Evolutionary conservation across 2,329 filamentous ascomycete species (phyloP), one percentile per base, ranked within the genome.

Genomic region (Myriosclerotinia curreyana): DNA sequence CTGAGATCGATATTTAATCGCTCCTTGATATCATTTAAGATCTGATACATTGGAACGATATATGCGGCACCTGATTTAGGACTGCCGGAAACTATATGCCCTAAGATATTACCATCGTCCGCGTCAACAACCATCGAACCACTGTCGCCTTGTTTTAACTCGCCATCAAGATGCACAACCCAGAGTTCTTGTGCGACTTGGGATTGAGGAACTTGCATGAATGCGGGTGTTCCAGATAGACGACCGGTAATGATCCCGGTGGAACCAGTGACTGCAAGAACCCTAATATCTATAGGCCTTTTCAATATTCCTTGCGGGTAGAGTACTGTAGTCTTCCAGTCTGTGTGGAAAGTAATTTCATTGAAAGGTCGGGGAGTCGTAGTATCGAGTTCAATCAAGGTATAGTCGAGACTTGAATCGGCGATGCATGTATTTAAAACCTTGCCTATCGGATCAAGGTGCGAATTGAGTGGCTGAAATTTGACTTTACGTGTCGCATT

Each of bases 61-160:
- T 56, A 56, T 20, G 53, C 53, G 7, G 28, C 36, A 25, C 34
- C 9, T 17, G 20, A 25, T 40, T 31, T 15, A 40, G 20, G 53
- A 25, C 38, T 25, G 15, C 53, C 53, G 12, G 68, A 68, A 46
- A 70, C 66, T 38, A 70, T 50, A 59, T 70, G 69, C 14, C 69
- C 69, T 52, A 68, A 65, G 4, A 70, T 58, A 40, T 64, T 61
- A 36, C 56, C n/a, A 34, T 54, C 66, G 3, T 17, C 25, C 17
- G 49, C 22, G 51, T 69, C 66, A 40, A 70, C 58, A 28, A 71
- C 69, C 67, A 68, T 70, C 46, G 69, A 64, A 8, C 69, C 70
- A 51, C 64, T 67, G 52, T 71, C 68, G 2, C 70, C 70, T 14
- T 48, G 8, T 15, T 15, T 15, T 9, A 56, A 25, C 42, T 14